Conservation (phyloP, 1,284 basidiomycete genomes). For the Cryptococcus floricola region DNA sequence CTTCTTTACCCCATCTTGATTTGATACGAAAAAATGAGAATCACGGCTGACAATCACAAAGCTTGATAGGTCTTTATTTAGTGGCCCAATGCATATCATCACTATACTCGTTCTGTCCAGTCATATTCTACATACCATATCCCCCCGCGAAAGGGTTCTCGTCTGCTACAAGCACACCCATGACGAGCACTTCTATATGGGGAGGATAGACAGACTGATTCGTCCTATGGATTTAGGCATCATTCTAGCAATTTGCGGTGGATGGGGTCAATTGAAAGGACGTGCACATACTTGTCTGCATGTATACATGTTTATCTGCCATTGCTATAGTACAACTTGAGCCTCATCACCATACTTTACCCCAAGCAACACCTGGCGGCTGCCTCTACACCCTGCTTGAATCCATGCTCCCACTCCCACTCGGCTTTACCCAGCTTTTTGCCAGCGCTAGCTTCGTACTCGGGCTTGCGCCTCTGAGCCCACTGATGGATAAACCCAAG, state of each 20-base stretch:
- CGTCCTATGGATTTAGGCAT: slow-evolving; percentile 45
- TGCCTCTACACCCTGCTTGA: slow-evolving; percentile 52
- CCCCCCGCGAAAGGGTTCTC: slow-evolving; percentile 41
- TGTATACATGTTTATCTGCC: not conserved
- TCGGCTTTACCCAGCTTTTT: slow-evolving; percentile 50
- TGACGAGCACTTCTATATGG: slow-evolving; percentile 34
- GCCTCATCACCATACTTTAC: slow-evolving; percentile 1
- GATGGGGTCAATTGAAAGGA: slow-evolving; percentile 36
- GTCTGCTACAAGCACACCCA: slow-evolving; percentile 17
- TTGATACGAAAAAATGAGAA: not conserved
- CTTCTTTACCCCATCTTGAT: slow-evolving; percentile 5
- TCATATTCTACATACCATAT: not conserved
- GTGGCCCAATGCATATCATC: not conserved
- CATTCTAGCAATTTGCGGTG: slow-evolving; percentile 18
- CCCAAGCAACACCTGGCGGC: slow-evolving; percentile 13
- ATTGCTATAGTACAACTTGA: not conserved
- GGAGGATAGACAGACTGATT: slow-evolving; percentile 28
- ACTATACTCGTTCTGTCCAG: not conserved
- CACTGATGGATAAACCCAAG: slow-evolving; percentile 63
- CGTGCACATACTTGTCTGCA: slow-evolving; percentile 19
- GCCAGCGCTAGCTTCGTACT: slow-evolving; percentile 49
- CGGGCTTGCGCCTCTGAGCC: slow-evolving; percentile 54
- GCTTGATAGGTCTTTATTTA: not conserved
- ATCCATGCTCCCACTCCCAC: slow-evolving; percentile 57
- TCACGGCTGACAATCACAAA: not conserved